A percentile compares a stretch with the other conserved stretches of the same genome.
phyloP scores from a whole-genome alignment of 306 rosid genomes.

The Inga leiocalycina region DNA sequence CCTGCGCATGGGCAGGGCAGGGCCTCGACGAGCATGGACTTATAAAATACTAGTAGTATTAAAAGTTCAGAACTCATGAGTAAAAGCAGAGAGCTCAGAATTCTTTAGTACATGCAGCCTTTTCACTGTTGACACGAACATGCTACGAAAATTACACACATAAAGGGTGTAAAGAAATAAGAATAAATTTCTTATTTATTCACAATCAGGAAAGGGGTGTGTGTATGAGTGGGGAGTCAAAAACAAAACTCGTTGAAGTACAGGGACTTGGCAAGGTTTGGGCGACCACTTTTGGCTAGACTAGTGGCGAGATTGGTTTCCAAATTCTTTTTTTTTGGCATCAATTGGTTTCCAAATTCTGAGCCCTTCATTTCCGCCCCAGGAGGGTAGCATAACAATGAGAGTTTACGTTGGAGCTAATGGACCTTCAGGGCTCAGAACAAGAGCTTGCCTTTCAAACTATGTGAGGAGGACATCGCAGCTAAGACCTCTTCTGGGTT shows the following conservation, averaged over 20 bases:
- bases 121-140: slow-evolving; percentile 86
- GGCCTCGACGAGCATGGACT: no score
- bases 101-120: slow-evolving; percentile 83
- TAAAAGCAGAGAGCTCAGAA: slow-evolving; percentile 69
- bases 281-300: neutral
- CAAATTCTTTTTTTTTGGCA: slow-evolving; percentile 25
- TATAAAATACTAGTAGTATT: neutral
- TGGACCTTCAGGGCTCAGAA: slow-evolving; percentile 25
- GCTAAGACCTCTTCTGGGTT: slow-evolving; percentile 25
- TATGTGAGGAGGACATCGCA: slow-evolving; percentile 39
- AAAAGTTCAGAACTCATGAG: slow-evolving; percentile 50
- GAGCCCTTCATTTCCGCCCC: slow-evolving; percentile 28
- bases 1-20: no score
- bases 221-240: no score
- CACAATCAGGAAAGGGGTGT: no score
- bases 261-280: no score
- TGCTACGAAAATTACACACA: slow-evolving; percentile 54
- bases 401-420: slow-evolving; percentile 11
- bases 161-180: neutral
- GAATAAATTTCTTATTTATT: neutral
- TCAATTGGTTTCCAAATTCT: neutral
- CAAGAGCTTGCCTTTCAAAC: slow-evolving; percentile 35
- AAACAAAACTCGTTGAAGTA: no score
- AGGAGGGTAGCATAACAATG: slow-evolving; percentile 24
- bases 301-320: slow-evolving; percentile 41